Evolutionary conservation across 1,284 basidiomycete genomes (phyloP), one percentile per base, ranked within the genome.

Genomic region (Pseudozyma pruni): DNA sequence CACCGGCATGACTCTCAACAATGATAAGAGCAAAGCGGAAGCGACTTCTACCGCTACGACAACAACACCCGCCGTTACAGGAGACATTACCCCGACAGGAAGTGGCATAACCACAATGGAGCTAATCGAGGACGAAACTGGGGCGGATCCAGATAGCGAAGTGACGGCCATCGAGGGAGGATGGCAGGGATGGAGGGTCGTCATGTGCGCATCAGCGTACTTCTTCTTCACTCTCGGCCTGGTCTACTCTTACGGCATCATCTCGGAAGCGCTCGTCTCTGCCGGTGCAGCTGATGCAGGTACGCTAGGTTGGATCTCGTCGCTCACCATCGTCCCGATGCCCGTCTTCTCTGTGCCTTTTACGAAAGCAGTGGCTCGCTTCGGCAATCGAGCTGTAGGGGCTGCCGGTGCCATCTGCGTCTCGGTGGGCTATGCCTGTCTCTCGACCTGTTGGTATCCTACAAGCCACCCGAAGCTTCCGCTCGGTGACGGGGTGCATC

Each of bases 71-170:
- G 7, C n/a, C 2, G 33, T 4, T 16, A 6, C 11, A 16, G 50
- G 38, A 17, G 52, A 20, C 8, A 32, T 20, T 2, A 41, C 47
- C 2, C 25, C 47, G 6, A 31, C 47, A 27, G n/a, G 33, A 9
- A 33, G 85, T 8, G 83, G 77, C 19, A 96, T 83, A 1, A 92
- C 93, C 1, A 90, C 86, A 0, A 89, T 87, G 82, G 97, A 97
- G 1, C 88, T 87, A 71, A 96, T 87, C n/a, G 61, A 63, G 19
- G 38, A 25, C 3, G 43, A 34, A 5, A 16, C 34, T 2, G 38
- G 6, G 0, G n/a, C 45, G 3, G 46, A 52, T 2, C 39, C 17
- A 5, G 48, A 52, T 2, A n/a, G 29, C 40, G 60, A 64, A 29
- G 42, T 41, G 8, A 50, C 54, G 20, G 44, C 27, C 13, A 41